Evolutionary conservation across 1,284 basidiomycete species (phyloP), one percentile per base, ranked within the genome.

Genomic region (Cryptococcus floricola): DNA sequence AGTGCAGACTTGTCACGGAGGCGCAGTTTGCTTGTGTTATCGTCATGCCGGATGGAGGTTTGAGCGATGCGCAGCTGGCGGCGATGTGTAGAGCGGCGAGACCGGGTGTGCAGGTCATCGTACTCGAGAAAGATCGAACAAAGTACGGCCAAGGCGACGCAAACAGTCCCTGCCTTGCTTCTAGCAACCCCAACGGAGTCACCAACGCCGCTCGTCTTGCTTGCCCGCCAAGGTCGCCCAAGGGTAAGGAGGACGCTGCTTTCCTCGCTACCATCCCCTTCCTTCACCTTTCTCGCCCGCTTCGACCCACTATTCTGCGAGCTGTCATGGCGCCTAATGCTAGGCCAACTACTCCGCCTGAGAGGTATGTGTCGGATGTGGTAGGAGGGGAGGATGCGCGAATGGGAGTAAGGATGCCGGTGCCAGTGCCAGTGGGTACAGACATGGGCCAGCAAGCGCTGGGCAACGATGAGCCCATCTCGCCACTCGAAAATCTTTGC

Each of bases 291-390:
- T 34, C 51, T n/a, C 37, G 53, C 25, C 55, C 57, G 27, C 44
- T 70, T 63, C 66, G 67, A 52, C 70, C 67, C 3, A 64, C 63
- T n/a, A 63, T 66, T 4, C 61, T 73, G 43, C 59, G 57, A 14
- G 38, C 53, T 2, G 52, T 59, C 31, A 59, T 57, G 51, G 39
- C 46, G 18, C 54, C 56, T 25, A 38, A 45, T 12, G 7, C 31
- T 5, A 14, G n/a, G 10, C 46, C 46, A 1, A 31, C 50, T 4
- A 14, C 31, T 5, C 39, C 37, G 53, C 48, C 56, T 4, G 59
- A 60, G 39, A 39, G 18, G 3, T 60, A 54, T 43, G 53, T 57
- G 16, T 60, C 56, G 4, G 59, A 60, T 10, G 59, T 60, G 5
- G 59, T 60, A 0, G 59, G 58, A 28, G 53, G 57, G 16, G 46